These are phyloP conservation scores for Strigomonas culicis DNA, from an alignment of 208 protist genomes.

Conservation along the genomic window DNA sequence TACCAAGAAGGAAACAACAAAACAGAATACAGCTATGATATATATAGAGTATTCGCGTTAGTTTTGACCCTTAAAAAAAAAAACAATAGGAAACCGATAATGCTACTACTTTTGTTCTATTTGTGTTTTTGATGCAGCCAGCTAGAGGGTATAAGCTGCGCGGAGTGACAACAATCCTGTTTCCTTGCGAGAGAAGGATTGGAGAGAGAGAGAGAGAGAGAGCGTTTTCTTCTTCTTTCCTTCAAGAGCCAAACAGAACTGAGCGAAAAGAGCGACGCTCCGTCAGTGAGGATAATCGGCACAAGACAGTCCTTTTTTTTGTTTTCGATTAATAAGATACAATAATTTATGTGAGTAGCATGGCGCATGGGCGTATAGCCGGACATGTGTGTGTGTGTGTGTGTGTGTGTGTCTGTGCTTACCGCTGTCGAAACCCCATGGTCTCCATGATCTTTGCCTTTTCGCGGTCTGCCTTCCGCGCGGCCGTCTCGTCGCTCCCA, in stretches of 20 bases:
- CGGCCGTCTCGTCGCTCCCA: background rate
- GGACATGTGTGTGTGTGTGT: background rate
- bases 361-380: background rate
- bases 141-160: too few relatives aligned
- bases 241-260: background rate
- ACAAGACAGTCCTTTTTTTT: constrained; percentile 5
- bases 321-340: background rate
- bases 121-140: too few relatives aligned
- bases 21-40: background rate
- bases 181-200: too few relatives aligned
- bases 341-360: background rate
- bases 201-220: background rate
- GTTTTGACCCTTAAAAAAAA: background rate
- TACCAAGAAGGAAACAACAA: constrained; percentile 6
- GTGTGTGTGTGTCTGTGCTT: background rate
- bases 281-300: background rate
- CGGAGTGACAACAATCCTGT: too few relatives aligned
- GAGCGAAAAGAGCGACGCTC: background rate
- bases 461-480: background rate
- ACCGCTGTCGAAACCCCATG: too few relatives aligned
- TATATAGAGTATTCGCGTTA: background rate
- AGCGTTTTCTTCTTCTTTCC: background rate
- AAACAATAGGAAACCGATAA: background rate
- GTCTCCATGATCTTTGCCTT: background rate
- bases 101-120: too few relatives aligned